A percentile compares a stretch with the other conserved stretches of the same genome.
phyloP scores from a whole-genome alignment of 2,329 filamentous ascomycete genomes.

The Clarireedia hainanense region DNA sequence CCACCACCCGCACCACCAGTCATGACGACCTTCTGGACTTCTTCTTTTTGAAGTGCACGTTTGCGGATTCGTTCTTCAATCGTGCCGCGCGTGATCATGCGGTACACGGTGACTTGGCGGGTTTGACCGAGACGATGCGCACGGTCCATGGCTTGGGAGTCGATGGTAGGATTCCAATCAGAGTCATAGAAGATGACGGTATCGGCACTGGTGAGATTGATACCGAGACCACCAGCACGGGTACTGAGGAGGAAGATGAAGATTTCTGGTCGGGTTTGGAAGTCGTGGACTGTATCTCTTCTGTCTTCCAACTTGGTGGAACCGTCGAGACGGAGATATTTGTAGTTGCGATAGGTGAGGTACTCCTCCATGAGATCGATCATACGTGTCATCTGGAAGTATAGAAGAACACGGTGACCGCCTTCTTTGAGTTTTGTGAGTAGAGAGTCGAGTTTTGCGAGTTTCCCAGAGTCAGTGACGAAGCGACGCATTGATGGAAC shows the following conservation, averaged over 20 bases:
- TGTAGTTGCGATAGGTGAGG: constrained; percentile 97
- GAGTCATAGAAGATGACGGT: constrained; percentile 99
- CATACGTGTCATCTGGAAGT: constrained; percentile 99
- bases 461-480: constrained; percentile 94
- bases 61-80: constrained; percentile 98
- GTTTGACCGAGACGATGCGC: constrained; percentile 97
- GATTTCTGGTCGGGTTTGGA: constrained; percentile 89
- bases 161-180: constrained; percentile 98
- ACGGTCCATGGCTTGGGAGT: constrained; percentile 98
- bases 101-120: constrained; percentile 91
- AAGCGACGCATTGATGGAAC: constrained; percentile 97
- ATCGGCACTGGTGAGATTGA: constrained; percentile 92
- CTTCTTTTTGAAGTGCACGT: constrained; percentile 94
- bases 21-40: constrained; percentile 96
- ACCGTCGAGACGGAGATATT: constrained; percentile 92
- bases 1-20: constrained; percentile 73
- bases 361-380: constrained; percentile 99
- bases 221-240: constrained; percentile 92
- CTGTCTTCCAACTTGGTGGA: constrained; percentile 96
- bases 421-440: constrained; percentile 85
- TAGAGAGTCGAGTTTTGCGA: constrained; percentile 82
- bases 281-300: constrained; percentile 91
- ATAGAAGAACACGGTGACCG: constrained; percentile 86
- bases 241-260: constrained; percentile 97
- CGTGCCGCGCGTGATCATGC: constrained; percentile 90